These are phyloP conservation scores for Penicillium expansum DNA, from an alignment of 2,329 filamentous ascomycete genomes.

Conservation along the genomic window DNA sequence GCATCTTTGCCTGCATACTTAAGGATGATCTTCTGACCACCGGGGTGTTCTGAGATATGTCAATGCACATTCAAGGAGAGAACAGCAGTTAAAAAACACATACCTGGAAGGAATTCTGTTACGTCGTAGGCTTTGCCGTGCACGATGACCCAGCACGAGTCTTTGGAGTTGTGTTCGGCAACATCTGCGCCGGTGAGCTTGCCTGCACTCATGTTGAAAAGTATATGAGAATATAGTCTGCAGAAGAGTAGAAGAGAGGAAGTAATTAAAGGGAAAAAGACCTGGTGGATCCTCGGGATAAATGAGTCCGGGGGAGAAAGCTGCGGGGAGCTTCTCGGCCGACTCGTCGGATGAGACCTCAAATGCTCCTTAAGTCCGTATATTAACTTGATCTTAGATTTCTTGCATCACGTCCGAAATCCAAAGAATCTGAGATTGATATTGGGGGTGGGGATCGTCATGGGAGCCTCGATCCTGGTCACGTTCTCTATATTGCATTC, in stretches of 20 bases:
- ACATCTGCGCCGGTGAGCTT: slow-evolving; percentile 57
- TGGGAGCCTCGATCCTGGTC: neutral
- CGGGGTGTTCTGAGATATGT: slow-evolving; percentile 68
- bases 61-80: neutral
- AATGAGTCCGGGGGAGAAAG: slow-evolving; percentile 24
- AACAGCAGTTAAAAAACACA: neutral
- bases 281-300: slow-evolving; percentile 23
- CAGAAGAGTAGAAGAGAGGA: slow-evolving; percentile 1
- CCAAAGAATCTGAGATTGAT: neutral
- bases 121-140: slow-evolving; percentile 88
- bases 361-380: neutral
- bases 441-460: neutral
- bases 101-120: slow-evolving; percentile 79
- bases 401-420: neutral
- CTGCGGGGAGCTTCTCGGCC: slow-evolving; percentile 28
- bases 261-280: slow-evolving; percentile 7
- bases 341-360: slow-evolving; percentile 13
- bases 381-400: neutral
- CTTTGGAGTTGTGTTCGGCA: slow-evolving; percentile 71
- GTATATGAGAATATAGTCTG: neutral
- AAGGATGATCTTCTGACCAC: slow-evolving; percentile 87
- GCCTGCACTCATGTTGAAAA: slow-evolving; percentile 23
- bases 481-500: neutral
- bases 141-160: slow-evolving; percentile 90
- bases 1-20: slow-evolving; percentile 97